Evolutionary conservation across 306 rosid species (phyloP), one percentile per base, ranked within the genome.

Genomic region (Mucuna pruriens): DNA sequence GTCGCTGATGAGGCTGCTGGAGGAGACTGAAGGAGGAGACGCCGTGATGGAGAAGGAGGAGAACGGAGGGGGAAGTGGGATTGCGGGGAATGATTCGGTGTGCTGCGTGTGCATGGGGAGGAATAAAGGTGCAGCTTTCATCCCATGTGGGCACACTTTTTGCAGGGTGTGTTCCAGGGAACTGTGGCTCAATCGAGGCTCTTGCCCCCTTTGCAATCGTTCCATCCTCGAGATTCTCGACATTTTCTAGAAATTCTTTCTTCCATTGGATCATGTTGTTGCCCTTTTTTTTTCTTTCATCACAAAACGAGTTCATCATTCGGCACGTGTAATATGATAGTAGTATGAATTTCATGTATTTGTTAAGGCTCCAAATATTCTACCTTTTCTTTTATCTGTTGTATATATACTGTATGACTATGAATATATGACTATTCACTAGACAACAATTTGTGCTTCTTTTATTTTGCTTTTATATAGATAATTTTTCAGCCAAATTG

Each of bases 81-180:
- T 0, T 10, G 66, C 11, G 76, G 92, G 92, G 36, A 84, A 23
- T 78, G 98, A 94, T 86, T 60, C 78, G 64, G 86, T 94, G 94
- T 94, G 98, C 84, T 94, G 97, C 97, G 98, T 94, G 90, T 94
- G 98, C 84, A 94, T 94, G 97, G 91, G 88, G 15, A 86, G 94
- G 82, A 86, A 89, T 75, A 94, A 92, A 80, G 97, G 97, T 0
- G 98, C 97, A 22, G 99, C 99, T 31, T 93, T 93, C 84, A 96
- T 96, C 31, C 99, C 99, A 74, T 96, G 99, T 83, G 98, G 99
- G 38, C 99, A 96, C 82, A 96, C 99, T 2, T 96, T 89, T 79
- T 96, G 99, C 82, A 92, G 99, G 19, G 97, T 96, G 86, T 96
- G 99, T 68, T 92, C 98, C 17, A 87, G 99, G 76, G 98, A 96